Percentiles rank a stretch among this genome's conserved stretches.
Evolutionary conservation across 768 basidiomycete genomes (phyloP).

Genomic region (Nevesoporus exiguus): DNA sequence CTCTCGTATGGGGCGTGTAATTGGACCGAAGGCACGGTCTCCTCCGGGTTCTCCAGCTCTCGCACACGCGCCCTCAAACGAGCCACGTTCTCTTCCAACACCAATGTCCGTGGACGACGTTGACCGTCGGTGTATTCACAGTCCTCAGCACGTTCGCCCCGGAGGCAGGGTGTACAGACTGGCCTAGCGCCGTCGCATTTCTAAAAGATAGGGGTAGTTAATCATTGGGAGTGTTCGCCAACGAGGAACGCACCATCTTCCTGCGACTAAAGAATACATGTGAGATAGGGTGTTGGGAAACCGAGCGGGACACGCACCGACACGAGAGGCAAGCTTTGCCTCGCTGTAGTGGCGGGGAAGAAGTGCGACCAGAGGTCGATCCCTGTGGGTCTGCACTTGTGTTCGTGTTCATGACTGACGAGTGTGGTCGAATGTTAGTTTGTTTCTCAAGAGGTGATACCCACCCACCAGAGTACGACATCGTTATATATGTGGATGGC

Average conservation of each 20-base stretch:
- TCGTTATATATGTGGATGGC: constrained; percentile 12
- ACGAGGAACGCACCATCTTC: constrained; percentile 42
- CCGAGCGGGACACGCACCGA: constrained; percentile 34
- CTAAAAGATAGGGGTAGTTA: constrained; percentile 29
- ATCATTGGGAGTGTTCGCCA: background rate
- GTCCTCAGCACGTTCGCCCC: constrained; percentile 57
- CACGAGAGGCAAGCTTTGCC: constrained; percentile 54
- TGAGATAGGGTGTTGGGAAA: background rate
- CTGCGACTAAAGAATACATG: constrained; percentile 35
- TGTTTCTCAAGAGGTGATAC: background rate
- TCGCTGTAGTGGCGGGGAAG: constrained; percentile 35
- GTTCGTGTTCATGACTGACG: background rate
- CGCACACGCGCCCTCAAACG: constrained; percentile 54
- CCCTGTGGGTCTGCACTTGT: constrained; percentile 5
- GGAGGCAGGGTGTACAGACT: constrained; percentile 59
- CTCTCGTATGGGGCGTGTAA: constrained; percentile 48
- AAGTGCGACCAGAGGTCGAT: background rate
- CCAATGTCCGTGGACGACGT: constrained; percentile 55
- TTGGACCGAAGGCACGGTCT: constrained; percentile 43
- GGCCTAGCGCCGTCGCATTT: constrained; percentile 68
- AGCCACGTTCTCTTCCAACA: constrained; percentile 56
- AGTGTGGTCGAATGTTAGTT: background rate
- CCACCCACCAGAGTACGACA: background rate
- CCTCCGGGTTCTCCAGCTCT: constrained; percentile 54
- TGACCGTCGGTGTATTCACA: constrained; percentile 71